Conservation (phyloP, 805 yeast genomes). For the Millerozyma miso region DNA sequence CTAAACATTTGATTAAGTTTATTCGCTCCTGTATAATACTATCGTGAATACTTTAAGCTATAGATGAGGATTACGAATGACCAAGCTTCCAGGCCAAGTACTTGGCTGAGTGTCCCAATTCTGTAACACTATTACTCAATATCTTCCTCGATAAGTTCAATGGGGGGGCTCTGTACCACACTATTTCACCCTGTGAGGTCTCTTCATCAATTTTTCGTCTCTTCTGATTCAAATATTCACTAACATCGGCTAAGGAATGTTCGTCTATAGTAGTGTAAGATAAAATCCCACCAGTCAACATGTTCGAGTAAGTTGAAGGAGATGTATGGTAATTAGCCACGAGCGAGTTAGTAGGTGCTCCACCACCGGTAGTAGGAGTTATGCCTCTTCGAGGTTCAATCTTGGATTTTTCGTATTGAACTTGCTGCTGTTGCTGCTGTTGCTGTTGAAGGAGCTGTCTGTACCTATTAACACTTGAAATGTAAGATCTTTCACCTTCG, state of each 20-base stretch:
- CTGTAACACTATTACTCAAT: constrained; percentile 17
- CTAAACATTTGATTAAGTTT: neutral
- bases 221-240: constrained; percentile 22
- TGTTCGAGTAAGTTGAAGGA: constrained; percentile 31
- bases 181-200: constrained; percentile 19
- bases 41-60: too few relatives aligned
- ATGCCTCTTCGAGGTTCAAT: constrained; percentile 11
- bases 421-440: constrained; percentile 12
- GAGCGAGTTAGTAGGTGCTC: constrained; percentile 7
- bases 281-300: constrained; percentile 36
- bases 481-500: constrained; percentile 8
- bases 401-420: constrained; percentile 11
- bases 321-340: constrained; percentile 22
- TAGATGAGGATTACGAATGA: neutral
- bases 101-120: constrained; percentile 68
- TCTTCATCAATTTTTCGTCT: constrained; percentile 17
- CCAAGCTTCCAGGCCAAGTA: constrained; percentile 52
- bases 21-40: neutral
- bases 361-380: constrained; percentile 7
- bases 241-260: constrained; percentile 13
- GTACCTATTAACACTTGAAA: constrained; percentile 9
- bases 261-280: constrained; percentile 26
- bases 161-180: constrained; percentile 74
- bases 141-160: constrained; percentile 24
- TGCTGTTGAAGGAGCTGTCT: constrained; percentile 12